Conservation (phyloP, 805 yeast species). For the Ascoidea rubescens region DNA sequence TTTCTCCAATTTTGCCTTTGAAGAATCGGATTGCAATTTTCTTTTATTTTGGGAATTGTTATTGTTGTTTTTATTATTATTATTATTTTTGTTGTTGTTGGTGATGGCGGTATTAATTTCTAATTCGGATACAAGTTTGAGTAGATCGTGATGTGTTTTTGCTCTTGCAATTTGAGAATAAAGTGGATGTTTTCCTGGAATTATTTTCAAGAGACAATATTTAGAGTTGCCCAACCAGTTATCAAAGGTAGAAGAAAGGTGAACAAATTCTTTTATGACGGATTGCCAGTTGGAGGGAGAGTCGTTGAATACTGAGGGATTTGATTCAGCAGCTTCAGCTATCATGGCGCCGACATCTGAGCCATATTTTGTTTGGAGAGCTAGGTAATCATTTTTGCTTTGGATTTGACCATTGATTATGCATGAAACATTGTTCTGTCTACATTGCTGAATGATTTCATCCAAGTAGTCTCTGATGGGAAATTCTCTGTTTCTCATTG, state of each 20-base stretch:
- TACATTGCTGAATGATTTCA: slow-evolving; percentile 48
- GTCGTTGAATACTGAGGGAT: slow-evolving; percentile 60
- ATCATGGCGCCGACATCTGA: slow-evolving; percentile 81
- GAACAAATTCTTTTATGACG: slow-evolving; percentile 40
- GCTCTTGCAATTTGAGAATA: slow-evolving; percentile 43
- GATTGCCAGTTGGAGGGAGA: slow-evolving; percentile 36
- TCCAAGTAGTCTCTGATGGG: slow-evolving; percentile 64
- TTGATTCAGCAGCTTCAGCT: slow-evolving; percentile 80
- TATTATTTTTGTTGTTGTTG: no score
- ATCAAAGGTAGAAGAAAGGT: slow-evolving; percentile 37
- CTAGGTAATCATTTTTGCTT: slow-evolving; percentile 36
- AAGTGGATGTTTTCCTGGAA: slow-evolving; percentile 59
- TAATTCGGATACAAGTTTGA: no score
- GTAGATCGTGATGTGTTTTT: slow-evolving; percentile 24
- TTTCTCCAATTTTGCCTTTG: no score
- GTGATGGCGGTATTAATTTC: no score
- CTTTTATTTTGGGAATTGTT: no score
- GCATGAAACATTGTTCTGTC: slow-evolving; percentile 48
- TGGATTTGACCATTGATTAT: slow-evolving; percentile 72
- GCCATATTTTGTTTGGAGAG: slow-evolving; percentile 37
- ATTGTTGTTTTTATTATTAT: no score
- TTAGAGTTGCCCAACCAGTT: slow-evolving; percentile 66
- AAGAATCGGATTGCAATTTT: no score
- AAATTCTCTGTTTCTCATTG: slow-evolving; percentile 76
- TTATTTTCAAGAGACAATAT: slow-evolving; percentile 62